Evolutionary conservation across 1,139 yeast species (phyloP), one percentile per base, ranked within the genome.

Genomic region (Ogataea hybrid): DNA sequence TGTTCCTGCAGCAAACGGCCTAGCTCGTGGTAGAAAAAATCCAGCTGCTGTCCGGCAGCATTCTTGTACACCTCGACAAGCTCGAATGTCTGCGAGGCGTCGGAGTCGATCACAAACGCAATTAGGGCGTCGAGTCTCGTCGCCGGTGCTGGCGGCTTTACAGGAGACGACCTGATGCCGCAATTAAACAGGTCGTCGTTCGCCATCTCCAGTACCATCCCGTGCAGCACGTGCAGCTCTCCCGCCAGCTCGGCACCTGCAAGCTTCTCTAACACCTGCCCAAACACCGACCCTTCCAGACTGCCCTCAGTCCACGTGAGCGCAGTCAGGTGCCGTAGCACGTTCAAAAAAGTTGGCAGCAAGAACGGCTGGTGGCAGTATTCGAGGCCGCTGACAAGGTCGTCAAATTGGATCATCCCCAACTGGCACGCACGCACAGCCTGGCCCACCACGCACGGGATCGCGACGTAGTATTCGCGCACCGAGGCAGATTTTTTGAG

Each of bases 371-470:
- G 85, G 37, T 77, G 62, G 48, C 82, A 78, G 51, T 81, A 80
- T 51, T 81, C 88, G 18, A 81, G 64, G 0, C 87, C 88, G 25
- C 79, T 79, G 25, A 69, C 66, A 15, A 77, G 59, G 1, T 57
- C 51, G 27, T 62, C 82, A 17, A 64, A 54, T 42, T 73, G 81
- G 6, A 86, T 70, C 15, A 77, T 67, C 2, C 79, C 79, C 15
- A 71, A 59, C 25, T 75, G 73, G 39, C 79, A 69, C 0, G 95
- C 89, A 16, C 72, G 61, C 5, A 87, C 69, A 0, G 88, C 82
- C 58, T 88, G 94, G 48, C 80, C 81, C 54, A 87, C 79, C 11
- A 90, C 77, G 5, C 78, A 69, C 0, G 96, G 95, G 12, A 88
- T 75, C 34, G 90, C 61, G 31, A 73, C 71, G 46, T 84, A 77